Base-by-base conservation (phyloP, 306 rosid genomes). In the Begonia masoniana region DNA sequence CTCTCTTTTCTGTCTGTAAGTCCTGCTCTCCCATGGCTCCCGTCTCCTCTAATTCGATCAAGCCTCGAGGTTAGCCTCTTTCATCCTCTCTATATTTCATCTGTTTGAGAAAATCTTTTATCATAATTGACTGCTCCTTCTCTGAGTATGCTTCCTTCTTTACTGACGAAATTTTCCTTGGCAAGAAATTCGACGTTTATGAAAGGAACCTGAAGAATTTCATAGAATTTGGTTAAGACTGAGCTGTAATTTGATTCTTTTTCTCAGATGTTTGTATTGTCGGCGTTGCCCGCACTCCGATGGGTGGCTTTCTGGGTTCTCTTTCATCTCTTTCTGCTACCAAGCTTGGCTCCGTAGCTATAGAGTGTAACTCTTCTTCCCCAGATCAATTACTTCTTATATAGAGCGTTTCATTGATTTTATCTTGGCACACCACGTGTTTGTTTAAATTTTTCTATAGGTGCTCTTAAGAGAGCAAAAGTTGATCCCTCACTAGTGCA, bases 241-340 rank as follows among this genome's bases (percentile, higher is more conserved):
- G 36, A n/a, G 4, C 17, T 50, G 59, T 41, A 10, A 10, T 7
- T 4, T 43, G 31, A 14, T 46, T 15, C 10, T 59, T 60, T 50
- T 41, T 16, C 51, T 24, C 83, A 85, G 95, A 89, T 85, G 94
- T 80, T 57, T 89, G 95, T 65, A 69, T 89, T 60, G 97, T 89
- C 48, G 97, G 97, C 52, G 85, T 85, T 68, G 87, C 94, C 5
- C 74, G 97, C 54, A 89, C 95, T 7, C 97, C 97, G 12, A 76
- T 85, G 49, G 95, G 95, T 12, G 95, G 76, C 53, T 75, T 89
- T 35, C 87, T 89, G 23, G 95, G 95, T 15, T 56, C 83, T 54
- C 82, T 89, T 11, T 89, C 95, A 15, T 80, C 94, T 68, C 63
- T 89, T 19, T 82, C 97, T 39, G 97, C 97, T 5, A 89, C 87